phyloP scores from a whole-genome alignment of 345 rosid species.

The Melaleuca quinquenervia region DNA sequence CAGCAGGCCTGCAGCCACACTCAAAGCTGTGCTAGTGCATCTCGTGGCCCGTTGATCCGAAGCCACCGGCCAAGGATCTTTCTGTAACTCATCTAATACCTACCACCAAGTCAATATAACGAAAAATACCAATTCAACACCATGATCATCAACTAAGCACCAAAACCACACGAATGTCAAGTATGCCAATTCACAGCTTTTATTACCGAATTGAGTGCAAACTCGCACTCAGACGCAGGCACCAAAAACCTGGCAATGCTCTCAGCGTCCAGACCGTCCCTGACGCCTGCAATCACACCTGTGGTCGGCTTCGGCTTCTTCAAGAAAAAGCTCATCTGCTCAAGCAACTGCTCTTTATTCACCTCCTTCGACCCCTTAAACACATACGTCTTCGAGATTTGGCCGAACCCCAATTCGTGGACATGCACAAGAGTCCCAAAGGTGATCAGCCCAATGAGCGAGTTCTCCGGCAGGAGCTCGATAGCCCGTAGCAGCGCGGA shows the following conservation, averaged over 20 bases:
- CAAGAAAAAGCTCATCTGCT: constrained; percentile 68
- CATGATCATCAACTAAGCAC: not conserved
- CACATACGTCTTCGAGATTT: constrained; percentile 62
- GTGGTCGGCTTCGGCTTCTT: constrained; percentile 67
- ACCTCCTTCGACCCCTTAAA: constrained; percentile 76
- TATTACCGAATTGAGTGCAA: constrained; percentile 61
- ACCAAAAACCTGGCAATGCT: constrained; percentile 81
- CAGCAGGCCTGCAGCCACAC: constrained; percentile 74
- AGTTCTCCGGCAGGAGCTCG: constrained; percentile 56
- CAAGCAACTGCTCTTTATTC: constrained; percentile 71
- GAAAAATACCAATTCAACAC: not conserved
- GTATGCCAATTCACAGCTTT: not conserved
- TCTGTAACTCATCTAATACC: constrained; percentile 83
- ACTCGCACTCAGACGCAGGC: constrained; percentile 82
- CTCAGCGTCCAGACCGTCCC: constrained; percentile 83
- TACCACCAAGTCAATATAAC: constrained; percentile 2
- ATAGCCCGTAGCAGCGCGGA: constrained; percentile 76
- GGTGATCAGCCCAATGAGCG: constrained; percentile 73
- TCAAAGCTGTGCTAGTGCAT: constrained; percentile 86
- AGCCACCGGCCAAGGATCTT: constrained; percentile 73
- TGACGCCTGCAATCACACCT: constrained; percentile 81
- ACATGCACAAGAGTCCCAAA: constrained; percentile 70
- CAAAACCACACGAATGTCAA: not conserved
- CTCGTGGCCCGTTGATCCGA: constrained; percentile 68
- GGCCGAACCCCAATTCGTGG: constrained; percentile 76